phyloP scores from a whole-genome alignment of 495 filamentous ascomycete species.

The Melanomma pulvis-pyrius region DNA sequence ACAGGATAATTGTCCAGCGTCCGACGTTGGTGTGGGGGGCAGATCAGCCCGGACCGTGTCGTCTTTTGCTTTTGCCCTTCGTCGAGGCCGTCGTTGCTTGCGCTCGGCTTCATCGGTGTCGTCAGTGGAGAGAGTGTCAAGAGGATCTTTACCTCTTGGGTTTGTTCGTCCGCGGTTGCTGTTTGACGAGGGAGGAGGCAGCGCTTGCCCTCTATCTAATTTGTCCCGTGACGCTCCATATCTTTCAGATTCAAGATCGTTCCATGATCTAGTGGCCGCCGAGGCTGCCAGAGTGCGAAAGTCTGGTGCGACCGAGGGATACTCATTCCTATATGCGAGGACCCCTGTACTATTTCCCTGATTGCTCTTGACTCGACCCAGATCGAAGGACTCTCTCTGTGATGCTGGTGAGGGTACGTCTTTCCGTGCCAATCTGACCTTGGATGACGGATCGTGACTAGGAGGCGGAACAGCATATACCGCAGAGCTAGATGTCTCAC shows the following conservation, averaged over 20 bases:
- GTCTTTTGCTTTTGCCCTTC: slow-evolving; percentile 14
- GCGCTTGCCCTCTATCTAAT: slow-evolving; percentile 42
- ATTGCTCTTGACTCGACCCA: background rate
- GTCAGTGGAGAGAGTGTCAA: slow-evolving; percentile 3
- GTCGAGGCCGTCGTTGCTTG: slow-evolving; percentile 36
- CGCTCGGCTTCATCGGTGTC: slow-evolving; percentile 34
- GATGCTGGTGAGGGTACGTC: slow-evolving; percentile 14
- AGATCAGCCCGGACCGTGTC: slow-evolving; percentile 25
- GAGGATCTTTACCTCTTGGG: background rate
- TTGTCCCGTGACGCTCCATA: background rate
- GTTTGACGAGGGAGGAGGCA: background rate
- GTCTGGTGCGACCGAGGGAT: slow-evolving; percentile 29
- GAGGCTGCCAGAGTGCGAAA: slow-evolving; percentile 16
- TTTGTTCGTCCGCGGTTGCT: background rate
- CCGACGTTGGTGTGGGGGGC: slow-evolving; percentile 38
- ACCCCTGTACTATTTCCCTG: slow-evolving; percentile 9
- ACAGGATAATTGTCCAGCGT: slow-evolving; percentile 42
- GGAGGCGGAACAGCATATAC: slow-evolving; percentile 11
- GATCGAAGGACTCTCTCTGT: slow-evolving; percentile 10
- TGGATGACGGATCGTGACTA: background rate
- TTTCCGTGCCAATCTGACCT: slow-evolving; percentile 7
- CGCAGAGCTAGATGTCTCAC: background rate
- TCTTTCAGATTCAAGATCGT: slow-evolving; percentile 9
- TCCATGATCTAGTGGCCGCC: slow-evolving; percentile 20
- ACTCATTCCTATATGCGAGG: slow-evolving; percentile 45